A percentile compares a stretch with the other conserved stretches of the same genome.
These are phyloP conservation scores for Mallotus japonicus DNA, from an alignment of 441 rosid genomes.

Conservation along the genomic window DNA sequence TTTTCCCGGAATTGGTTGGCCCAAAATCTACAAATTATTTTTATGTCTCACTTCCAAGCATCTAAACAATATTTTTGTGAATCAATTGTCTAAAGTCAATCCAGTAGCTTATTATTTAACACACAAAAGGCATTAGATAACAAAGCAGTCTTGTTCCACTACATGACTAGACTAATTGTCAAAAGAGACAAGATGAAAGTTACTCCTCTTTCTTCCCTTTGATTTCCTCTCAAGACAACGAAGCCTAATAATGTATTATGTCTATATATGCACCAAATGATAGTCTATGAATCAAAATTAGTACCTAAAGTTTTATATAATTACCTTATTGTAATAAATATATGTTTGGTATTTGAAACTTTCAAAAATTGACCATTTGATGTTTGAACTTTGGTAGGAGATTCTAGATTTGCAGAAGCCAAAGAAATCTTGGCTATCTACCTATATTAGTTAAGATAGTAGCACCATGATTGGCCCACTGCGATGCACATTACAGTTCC, in stretches of 20 bases:
- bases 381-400: background rate
- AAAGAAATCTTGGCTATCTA: slow-evolving; percentile 8
- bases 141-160: background rate
- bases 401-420: slow-evolving; percentile 14
- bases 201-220: background rate
- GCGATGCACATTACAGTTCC: slow-evolving; percentile 2
- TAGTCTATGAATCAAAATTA: background rate
- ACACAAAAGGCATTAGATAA: background rate
- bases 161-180: background rate
- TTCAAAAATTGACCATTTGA: too few species aligned
- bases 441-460: background rate
- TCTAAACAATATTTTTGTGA: background rate
- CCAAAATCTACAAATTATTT: too few species aligned
- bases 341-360: too few species aligned
- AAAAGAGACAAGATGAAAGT: background rate
- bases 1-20: background rate
- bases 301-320: background rate
- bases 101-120: background rate
- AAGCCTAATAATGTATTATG: background rate
- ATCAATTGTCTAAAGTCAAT: background rate
- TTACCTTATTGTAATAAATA: too few species aligned
- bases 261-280: background rate
- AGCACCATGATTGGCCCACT: slow-evolving; percentile 26
- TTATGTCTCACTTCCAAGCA: background rate
- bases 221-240: slow-evolving; percentile 3